Evolutionary conservation across 192 early-diverging fungal species (phyloP).

Genomic region (Diversispora epigaea): DNA sequence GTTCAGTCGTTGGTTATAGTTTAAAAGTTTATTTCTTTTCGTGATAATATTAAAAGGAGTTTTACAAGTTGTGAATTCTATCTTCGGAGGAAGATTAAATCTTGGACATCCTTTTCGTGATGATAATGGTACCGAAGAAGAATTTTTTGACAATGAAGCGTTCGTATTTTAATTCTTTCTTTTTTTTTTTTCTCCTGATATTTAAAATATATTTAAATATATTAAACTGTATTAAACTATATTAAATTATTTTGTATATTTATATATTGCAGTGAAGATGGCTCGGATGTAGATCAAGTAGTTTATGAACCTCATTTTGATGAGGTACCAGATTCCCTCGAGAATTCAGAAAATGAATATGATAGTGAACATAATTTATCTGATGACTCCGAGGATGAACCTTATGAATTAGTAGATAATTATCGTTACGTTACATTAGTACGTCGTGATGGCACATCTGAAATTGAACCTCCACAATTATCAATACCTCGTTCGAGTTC

Average conservation of each 20-base stretch:
- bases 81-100: conserved; percentile 19
- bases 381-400: no score
- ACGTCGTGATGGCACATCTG: neutral
- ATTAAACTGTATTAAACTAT: neutral
- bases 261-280: no score
- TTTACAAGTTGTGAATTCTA: conserved; percentile 14
- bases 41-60: neutral
- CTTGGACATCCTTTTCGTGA: conserved; percentile 23
- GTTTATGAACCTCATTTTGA: no score
- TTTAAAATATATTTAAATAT: neutral
- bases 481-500: neutral
- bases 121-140: conserved; percentile 15
- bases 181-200: no score
- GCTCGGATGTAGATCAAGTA: no score
- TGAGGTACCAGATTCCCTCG: no score
- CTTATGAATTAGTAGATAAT: no score
- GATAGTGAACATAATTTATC: no score
- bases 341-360: no score
- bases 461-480: conserved; percentile 1
- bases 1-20: neutral
- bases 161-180: neutral
- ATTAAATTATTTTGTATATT: no score
- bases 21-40: no score
- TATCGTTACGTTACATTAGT: no score
- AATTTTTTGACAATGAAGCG: conserved; percentile 7